Base-by-base conservation (phyloP, 495 filamentous ascomycete genomes). In the Gamarada debralockiae region DNA sequence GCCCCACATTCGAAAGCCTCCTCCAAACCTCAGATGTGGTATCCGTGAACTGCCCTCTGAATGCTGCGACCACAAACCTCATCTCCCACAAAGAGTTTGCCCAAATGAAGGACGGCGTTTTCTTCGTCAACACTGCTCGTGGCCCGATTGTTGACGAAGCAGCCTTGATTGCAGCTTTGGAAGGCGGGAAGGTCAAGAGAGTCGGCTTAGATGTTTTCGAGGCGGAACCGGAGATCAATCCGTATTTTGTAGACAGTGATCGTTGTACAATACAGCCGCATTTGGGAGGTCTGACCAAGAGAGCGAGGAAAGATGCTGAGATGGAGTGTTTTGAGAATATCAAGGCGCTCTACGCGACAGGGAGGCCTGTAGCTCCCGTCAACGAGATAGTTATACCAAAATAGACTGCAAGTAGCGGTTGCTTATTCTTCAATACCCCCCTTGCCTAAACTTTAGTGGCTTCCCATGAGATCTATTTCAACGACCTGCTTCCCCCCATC, bases 81-180 rank as follows among this genome's bases (percentile, higher is more conserved):
- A 81, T 91, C 46, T 80, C 78, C 37, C 71, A 70, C 13, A 72
- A 74, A 38, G 76, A 88, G 55, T 75, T 91, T 55, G 64, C 61
- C 41, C 76, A 85, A 64, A 83, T 91, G 75, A 90, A 89, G 63
- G 75, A 80, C 57, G 87, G 87, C 15, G 81, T 84, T 4, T 84
- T 88, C 64, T 73, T 92, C 46, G 79, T 92, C n/a, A 92, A 92
- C 63, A 90, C 89, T 2, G 87, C 88, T 6, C 79, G 88, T 10
- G 88, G 88, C n/a, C 83, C 84, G 20, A 68, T 88, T 51, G 79
- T 92, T 15, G 83, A 92, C 57, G 88, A 92, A 71, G 77, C 66
- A 0, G 85, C 83, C 14, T 75, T 90, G 17, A 87, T 86, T 10
- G 73, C 73, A 13, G 84, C 86, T 0, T 66, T 91, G 3, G 77